Base-by-base conservation (phyloP, 768 basidiomycete genomes). In the Termitomyces eurrhizus region DNA sequence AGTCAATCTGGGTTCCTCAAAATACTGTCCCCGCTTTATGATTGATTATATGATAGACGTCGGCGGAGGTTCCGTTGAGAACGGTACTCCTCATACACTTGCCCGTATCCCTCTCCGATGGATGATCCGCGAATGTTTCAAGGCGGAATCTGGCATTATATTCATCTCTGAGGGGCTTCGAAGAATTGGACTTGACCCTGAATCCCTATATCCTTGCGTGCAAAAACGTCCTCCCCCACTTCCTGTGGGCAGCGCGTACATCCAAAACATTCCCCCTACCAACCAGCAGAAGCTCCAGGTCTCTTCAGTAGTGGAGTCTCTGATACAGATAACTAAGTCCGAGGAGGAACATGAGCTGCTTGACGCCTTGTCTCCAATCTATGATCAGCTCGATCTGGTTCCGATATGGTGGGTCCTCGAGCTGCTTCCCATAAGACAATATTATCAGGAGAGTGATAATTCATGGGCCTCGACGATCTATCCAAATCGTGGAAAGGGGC, bases 121-220 rank as follows among this genome's bases (percentile, higher is more conserved):
- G 89, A 89, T 91, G 88, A 72, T 91, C 35, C 82, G 89, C 36
- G 83, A 90, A 66, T 84, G 81, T 65, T 87, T 89, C 78, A 79
- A 78, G 58, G 69, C 81, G 9, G 73, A 84, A 0, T 78, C 83
- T 0, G 87, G 87, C 0, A 87, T 89, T 46, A 73, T 87, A 65
- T 89, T 89, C 72, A 7, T 81, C 41, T 69, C 78, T 0, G 72
- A 78, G 12, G 72, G 72, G 44, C 77, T 88, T 37, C 69, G 68
- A 11, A 69, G 73, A 21, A 74, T 85, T 21, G 85, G 86, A 0
- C 66, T 87, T 21, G 21, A 21, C 21, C 21, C 21, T 21, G 21
- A 0, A 21, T 21, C 21, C 21, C 21, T 88, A 33, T 78, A 78
- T 64, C 80, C 79, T 12, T 64, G 62, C 26, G 76, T 82, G 32